Conservation (phyloP, 2,329 filamentous ascomycete species). For the Fusarium nisikadoi region DNA sequence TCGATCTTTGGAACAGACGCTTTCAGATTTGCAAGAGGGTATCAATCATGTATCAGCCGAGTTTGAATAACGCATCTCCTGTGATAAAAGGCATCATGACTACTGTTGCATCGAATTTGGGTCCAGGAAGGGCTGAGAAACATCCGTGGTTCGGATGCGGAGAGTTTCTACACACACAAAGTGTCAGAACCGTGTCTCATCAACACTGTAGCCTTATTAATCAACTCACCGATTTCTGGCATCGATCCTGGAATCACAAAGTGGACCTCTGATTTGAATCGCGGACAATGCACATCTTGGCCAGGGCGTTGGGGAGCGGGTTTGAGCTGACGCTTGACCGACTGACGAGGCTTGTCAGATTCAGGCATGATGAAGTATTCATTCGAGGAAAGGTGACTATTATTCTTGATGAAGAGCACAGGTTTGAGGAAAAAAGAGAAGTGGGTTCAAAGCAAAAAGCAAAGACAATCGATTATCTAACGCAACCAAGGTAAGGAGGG, state of each 20-base stretch:
- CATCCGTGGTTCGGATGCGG: slow-evolving; percentile 44
- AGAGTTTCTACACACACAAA: slow-evolving; percentile 36
- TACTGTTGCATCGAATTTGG: slow-evolving; percentile 38
- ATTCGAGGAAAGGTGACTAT: not conserved
- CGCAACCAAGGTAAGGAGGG: not conserved
- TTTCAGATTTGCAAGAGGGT: not conserved
- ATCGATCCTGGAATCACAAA: slow-evolving; percentile 45
- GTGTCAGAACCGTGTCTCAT: not conserved
- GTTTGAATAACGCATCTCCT: not conserved
- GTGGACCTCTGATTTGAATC: slow-evolving; percentile 43
- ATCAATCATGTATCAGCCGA: not conserved
- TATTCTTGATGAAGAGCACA: not conserved
- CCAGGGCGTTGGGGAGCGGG: slow-evolving; percentile 37
- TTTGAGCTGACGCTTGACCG: slow-evolving; percentile 42
- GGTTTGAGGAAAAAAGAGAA: not conserved
- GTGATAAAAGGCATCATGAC: slow-evolving; percentile 10
- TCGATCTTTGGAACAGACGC: not conserved
- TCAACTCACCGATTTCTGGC: slow-evolving; percentile 41
- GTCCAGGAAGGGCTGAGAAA: slow-evolving; percentile 52
- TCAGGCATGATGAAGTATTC: slow-evolving; percentile 29
- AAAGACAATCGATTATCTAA: not conserved
- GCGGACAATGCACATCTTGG: slow-evolving; percentile 41
- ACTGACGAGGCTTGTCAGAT: slow-evolving; percentile 14
- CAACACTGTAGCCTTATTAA: not conserved
- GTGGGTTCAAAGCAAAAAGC: not conserved